Evolutionary conservation across 2,329 filamentous ascomycete genomes (phyloP).

Genomic region (Colletotrichum sp.): DNA sequence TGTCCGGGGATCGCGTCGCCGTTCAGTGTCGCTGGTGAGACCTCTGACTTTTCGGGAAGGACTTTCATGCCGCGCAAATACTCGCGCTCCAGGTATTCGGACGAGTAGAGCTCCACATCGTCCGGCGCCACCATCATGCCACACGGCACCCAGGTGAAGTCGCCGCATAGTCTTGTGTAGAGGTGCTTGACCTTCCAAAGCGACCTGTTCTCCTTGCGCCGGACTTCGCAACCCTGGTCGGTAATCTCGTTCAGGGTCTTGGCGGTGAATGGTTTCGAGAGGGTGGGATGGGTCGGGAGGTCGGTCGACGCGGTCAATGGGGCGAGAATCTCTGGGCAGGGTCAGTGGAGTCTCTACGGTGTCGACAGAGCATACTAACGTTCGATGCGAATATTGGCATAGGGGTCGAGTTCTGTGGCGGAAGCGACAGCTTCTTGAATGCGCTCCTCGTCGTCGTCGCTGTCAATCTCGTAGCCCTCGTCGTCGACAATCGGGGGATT

Average conservation of each 20-base stretch:
- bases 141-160: slow-evolving; percentile 72
- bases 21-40: slow-evolving; percentile 23
- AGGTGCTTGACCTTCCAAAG: slow-evolving; percentile 79
- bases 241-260: slow-evolving; percentile 75
- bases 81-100: slow-evolving; percentile 47
- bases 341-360: slow-evolving; percentile 29
- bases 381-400: slow-evolving; percentile 73
- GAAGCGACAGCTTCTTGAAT: slow-evolving; percentile 64
- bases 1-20: slow-evolving; percentile 6
- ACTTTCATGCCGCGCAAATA: slow-evolving; percentile 27
- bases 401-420: slow-evolving; percentile 76
- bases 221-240: slow-evolving; percentile 70
- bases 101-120: slow-evolving; percentile 60
- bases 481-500: slow-evolving; percentile 78
- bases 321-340: slow-evolving; percentile 68
- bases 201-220: slow-evolving; percentile 76
- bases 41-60: background rate
- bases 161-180: slow-evolving; percentile 75
- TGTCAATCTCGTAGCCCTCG: slow-evolving; percentile 79
- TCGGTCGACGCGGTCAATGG: slow-evolving; percentile 79
- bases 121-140: slow-evolving; percentile 60
- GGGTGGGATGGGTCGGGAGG: slow-evolving; percentile 74
- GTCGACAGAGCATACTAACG: slow-evolving; percentile 51
- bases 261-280: slow-evolving; percentile 77
- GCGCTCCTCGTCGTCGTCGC: slow-evolving; percentile 71